These are phyloP conservation scores for Aureoboletus auriporus DNA, from an alignment of 768 basidiomycete genomes.

Conservation along the genomic window DNA sequence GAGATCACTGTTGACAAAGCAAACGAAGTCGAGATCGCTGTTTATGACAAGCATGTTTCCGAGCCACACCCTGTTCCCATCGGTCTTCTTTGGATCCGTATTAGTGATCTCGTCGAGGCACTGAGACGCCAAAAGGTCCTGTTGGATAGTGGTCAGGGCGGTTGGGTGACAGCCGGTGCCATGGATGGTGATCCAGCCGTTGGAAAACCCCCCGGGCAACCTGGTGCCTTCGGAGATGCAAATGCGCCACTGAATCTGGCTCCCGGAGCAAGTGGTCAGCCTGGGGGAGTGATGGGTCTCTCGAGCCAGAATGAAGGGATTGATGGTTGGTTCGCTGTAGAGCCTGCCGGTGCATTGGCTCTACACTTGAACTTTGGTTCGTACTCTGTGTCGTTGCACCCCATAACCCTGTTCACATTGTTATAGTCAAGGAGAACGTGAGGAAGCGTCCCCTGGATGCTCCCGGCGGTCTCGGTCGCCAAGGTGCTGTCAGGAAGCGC, in stretches of 20 bases:
- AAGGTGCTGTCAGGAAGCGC: conserved; percentile 96
- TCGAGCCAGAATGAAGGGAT: conserved; percentile 65
- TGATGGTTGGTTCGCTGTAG: conserved; percentile 96
- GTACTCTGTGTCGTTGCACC: conserved; percentile 27
- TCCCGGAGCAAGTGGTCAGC: conserved; percentile 26
- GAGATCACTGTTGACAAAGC: conserved; percentile 97
- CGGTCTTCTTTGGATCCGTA: conserved; percentile 91
- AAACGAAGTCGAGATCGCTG: conserved; percentile 94
- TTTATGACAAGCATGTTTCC: conserved; percentile 88
- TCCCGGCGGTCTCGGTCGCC: conserved; percentile 89
- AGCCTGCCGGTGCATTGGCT: conserved; percentile 92
- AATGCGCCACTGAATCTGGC: conserved; percentile 38
- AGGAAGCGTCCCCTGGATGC: conserved; percentile 94
- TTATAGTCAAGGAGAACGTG: conserved; percentile 92
- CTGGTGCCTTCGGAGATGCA: conserved; percentile 45
- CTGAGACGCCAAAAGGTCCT: conserved; percentile 88
- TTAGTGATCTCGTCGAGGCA: conserved; percentile 92
- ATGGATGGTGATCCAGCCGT: conserved; percentile 62
- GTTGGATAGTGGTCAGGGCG: conserved; percentile 79
- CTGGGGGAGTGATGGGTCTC: conserved; percentile 25
- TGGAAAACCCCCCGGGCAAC: conserved; percentile 46
- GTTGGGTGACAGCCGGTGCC: conserved; percentile 94
- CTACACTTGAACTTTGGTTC: conserved; percentile 89
- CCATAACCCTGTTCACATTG: conserved; percentile 1
- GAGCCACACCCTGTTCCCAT: conserved; percentile 84